A percentile compares a stretch with the other conserved stretches of the same genome.
phyloP scores from a whole-genome alignment of 1,139 yeast species.

The Pichiaceae sp. region DNA sequence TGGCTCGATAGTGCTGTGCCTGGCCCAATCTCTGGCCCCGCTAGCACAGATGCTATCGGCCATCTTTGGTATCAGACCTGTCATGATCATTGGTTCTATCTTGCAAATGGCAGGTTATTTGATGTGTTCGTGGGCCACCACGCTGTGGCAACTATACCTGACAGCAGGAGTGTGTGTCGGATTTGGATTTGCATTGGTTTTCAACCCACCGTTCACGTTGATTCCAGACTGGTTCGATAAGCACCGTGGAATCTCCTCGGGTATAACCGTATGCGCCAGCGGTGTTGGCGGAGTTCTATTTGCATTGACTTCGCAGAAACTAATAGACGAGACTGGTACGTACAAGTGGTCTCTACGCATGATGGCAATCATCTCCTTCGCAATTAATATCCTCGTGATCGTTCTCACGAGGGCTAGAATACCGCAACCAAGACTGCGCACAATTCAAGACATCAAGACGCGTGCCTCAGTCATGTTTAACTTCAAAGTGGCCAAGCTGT shows the following conservation, averaged over 20 bases:
- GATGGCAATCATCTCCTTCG: constrained; percentile 1
- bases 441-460: constrained; percentile 1
- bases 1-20: constrained; percentile 37
- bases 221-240: constrained; percentile 39
- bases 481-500: constrained; percentile 1
- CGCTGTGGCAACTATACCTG: constrained; percentile 42
- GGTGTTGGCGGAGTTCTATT: constrained; percentile 4
- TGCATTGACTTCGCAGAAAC: constrained; percentile 1
- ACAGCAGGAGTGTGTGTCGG: constrained; percentile 44
- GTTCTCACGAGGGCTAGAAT: constrained; percentile 2
- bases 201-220: constrained; percentile 35
- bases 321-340: constrained; percentile 3
- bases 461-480: constrained; percentile 3
- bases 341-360: constrained; percentile 3
- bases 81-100: constrained; percentile 26
- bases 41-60: constrained; percentile 39
- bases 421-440: constrained; percentile 1
- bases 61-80: constrained; percentile 20
- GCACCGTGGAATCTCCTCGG: constrained; percentile 3
- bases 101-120: constrained; percentile 37
- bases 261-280: constrained; percentile 3
- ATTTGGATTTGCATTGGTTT: constrained; percentile 35
- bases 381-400: background rate
- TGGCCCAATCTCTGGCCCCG: constrained; percentile 4
- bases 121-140: constrained; percentile 35